Conservation (phyloP, 1,284 basidiomycete species). For the Sanghuangporus baumii region DNA sequence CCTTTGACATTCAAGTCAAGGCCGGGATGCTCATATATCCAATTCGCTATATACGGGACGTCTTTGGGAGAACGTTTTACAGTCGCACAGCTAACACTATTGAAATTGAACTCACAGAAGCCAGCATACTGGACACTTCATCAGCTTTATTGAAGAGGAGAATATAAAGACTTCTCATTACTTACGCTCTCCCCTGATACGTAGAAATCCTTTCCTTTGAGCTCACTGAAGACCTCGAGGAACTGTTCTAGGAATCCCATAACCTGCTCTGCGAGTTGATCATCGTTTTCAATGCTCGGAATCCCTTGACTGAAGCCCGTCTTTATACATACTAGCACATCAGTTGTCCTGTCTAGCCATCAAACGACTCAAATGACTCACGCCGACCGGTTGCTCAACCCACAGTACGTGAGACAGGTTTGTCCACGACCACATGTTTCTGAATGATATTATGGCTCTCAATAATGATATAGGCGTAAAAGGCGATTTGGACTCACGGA, state of each 20-base stretch:
- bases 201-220: constrained; percentile 35
- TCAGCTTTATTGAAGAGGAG: background rate
- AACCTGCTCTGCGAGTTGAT: constrained; percentile 34
- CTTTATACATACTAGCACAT: constrained; percentile 16
- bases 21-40: constrained; percentile 33
- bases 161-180: constrained; percentile 4
- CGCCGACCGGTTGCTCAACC: constrained; percentile 47
- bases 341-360: background rate
- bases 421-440: constrained; percentile 36
- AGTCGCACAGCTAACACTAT: background rate
- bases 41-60: constrained; percentile 37
- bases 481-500: constrained; percentile 26
- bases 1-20: constrained; percentile 33
- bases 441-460: constrained; percentile 6
- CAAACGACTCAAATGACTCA: constrained; percentile 25
- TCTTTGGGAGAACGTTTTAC: constrained; percentile 21
- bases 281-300: constrained; percentile 32
- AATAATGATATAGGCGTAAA: background rate
- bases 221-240: constrained; percentile 32
- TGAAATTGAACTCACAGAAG: constrained; percentile 27
- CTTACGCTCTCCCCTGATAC: constrained; percentile 34
- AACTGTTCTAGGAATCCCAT: constrained; percentile 35
- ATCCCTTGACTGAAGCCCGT: constrained; percentile 34
- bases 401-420: constrained; percentile 40
- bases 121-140: constrained; percentile 30